A percentile compares a stretch with the other conserved stretches of the same genome.
Evolutionary conservation across 2,329 filamentous ascomycete species (phyloP).

Genomic region (Pseudogymnoascus sp.): DNA sequence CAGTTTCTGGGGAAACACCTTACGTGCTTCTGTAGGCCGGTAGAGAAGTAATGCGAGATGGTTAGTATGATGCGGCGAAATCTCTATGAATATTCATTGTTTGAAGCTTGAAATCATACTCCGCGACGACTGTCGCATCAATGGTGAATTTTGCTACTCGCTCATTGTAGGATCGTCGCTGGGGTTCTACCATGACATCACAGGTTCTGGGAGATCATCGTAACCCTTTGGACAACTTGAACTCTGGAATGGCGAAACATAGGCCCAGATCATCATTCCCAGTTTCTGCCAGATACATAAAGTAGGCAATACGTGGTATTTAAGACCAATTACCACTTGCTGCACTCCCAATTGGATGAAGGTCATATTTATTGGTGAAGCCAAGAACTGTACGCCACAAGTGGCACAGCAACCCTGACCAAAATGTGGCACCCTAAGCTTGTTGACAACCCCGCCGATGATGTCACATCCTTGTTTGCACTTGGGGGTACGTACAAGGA

Average conservation of each 20-base stretch:
- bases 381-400: not conserved
- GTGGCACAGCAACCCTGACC: not conserved
- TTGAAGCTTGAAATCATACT: not conserved
- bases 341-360: not conserved
- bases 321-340: not conserved
- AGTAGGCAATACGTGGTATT: not conserved
- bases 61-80: not conserved
- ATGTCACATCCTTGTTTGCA: not conserved
- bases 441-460: conserved; percentile 4
- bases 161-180: not conserved
- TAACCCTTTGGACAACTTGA: not conserved
- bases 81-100: not conserved
- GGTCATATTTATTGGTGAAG: not conserved
- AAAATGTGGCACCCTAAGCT: not conserved
- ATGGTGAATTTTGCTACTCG: not conserved
- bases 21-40: conserved; percentile 11
- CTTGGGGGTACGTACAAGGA: not conserved
- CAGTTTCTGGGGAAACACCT: conserved; percentile 13
- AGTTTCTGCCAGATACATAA: conserved; percentile 1
- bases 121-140: not conserved
- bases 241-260: not conserved
- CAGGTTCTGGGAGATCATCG: not conserved
- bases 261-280: not conserved
- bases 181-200: not conserved
- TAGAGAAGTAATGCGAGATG: not conserved